phyloP scores from a whole-genome alignment of 345 rosid genomes.

The Corymbia maculata region DNA sequence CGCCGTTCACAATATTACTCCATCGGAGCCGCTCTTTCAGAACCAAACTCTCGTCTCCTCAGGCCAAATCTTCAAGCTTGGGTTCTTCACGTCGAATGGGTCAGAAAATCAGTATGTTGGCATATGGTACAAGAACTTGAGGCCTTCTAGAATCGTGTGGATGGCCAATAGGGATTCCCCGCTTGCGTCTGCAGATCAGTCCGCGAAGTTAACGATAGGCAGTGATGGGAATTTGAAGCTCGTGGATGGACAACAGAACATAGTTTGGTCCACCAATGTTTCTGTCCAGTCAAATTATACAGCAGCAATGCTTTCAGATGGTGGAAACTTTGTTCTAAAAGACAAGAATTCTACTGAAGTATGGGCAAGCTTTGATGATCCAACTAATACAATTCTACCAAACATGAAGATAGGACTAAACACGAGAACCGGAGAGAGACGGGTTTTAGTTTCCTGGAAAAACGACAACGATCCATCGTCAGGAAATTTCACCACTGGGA shows the following conservation, averaged over 20 bases:
- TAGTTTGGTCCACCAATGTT: constrained; percentile 11
- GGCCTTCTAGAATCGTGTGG: background rate
- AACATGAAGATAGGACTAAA: constrained; percentile 25
- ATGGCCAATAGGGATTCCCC: background rate
- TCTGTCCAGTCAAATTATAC: background rate
- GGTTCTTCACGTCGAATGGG: background rate
- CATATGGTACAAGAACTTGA: background rate
- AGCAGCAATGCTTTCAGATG: constrained; percentile 12
- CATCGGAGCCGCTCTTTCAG: background rate
- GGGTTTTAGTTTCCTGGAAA: constrained; percentile 17
- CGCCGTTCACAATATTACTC: background rate
- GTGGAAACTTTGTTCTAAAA: constrained; percentile 23
- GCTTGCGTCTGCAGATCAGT: background rate
- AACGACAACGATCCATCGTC: constrained; percentile 12
- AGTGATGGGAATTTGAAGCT: constrained; percentile 11
- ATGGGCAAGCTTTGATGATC: constrained; percentile 39
- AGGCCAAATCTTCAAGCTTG: background rate
- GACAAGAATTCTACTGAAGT: background rate
- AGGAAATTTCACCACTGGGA: background rate
- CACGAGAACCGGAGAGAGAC: background rate
- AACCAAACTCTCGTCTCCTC: background rate
- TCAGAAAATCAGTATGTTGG: background rate
- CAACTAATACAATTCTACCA: constrained; percentile 22
- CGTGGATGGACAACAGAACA: background rate
- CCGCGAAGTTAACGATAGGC: constrained; percentile 2